Base-by-base conservation (phyloP, 164 flowering plant species). In the Amborella trichopoda region DNA sequence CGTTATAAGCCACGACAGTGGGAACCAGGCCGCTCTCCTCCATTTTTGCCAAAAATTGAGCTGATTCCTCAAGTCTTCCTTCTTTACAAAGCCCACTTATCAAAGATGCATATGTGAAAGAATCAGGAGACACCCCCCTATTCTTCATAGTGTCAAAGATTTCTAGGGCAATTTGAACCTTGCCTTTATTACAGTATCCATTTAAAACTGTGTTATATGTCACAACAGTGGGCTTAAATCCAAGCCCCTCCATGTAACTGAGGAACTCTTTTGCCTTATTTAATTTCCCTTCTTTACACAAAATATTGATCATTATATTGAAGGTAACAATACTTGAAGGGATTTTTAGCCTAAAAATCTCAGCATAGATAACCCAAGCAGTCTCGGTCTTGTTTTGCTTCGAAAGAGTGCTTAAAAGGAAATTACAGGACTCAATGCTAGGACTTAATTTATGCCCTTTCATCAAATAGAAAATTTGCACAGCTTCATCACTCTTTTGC, bases 241-340 rank as follows among this genome's bases (percentile, higher is more conserved):
- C 90, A 37, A 64, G 46, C 40, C 43, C 52, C 65, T 75, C 83
- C 97, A 89, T 89, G 36, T 50, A 25, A 2, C 54, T 67, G 6
- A 78, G 28, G 44, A 89, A 75, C 42, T 67, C 77, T 58, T 69
- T 75, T 0, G 95, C 95, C 65, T 71, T 84, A 48, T 84, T 82
- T 67, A 82, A 26, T 61, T 89, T 80, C 66, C 95, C 97, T 71
- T 89, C 89, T 59, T 71, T 78, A 28, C 87, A 81, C 68, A 84
- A 50, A 41, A 72, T 65, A 68, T 84, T 84, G 36, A 84, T 72
- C 95, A 89, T 82, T 38, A 84, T 78, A 53, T 84, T 89, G 52
- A 72, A 82, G 0, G 94, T 89, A 22, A 56, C 54, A 10, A 74
- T 49, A 28, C 42, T 70, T 2, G 89, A 82, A 32, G 56, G 67